Evolutionary conservation across 148 eudicot species (phyloP).

Genomic region (Vaccinium vitisidaea): DNA sequence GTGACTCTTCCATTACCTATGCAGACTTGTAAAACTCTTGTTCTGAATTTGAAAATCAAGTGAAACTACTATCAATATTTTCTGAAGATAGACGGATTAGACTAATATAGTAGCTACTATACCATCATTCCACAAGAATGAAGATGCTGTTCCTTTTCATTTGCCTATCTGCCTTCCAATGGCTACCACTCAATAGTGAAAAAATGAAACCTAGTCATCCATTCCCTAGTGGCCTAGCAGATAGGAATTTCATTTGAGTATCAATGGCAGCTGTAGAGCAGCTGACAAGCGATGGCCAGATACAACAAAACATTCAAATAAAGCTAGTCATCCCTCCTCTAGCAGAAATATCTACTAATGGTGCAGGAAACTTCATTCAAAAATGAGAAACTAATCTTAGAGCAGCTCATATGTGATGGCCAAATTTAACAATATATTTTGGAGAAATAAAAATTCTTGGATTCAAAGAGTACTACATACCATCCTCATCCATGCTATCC

Average conservation of each 20-base stretch:
- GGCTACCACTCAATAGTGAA: background rate
- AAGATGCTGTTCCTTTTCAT: background rate
- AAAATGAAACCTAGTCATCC: background rate
- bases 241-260: background rate
- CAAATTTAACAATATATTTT: background rate
- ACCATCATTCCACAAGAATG: background rate
- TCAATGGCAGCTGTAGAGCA: background rate
- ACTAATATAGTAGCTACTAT: background rate
- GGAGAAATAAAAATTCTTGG: background rate
- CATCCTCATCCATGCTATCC: slow-evolving; percentile 69
- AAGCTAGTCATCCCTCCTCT: background rate
- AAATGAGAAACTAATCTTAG: background rate
- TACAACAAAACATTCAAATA: background rate
- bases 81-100: background rate
- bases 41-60: background rate
- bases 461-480: slow-evolving; percentile 27
- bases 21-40: background rate
- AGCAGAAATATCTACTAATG: background rate
- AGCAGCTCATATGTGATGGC: background rate
- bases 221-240: background rate
- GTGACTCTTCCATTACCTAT: background rate
- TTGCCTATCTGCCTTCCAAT: background rate
- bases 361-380: background rate
- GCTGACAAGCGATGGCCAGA: background rate
- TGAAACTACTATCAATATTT: background rate